A percentile compares a stretch with the other conserved stretches of the same genome.
phyloP scores from a whole-genome alignment of 148 eudicot genomes.

The Silene latifolia region DNA sequence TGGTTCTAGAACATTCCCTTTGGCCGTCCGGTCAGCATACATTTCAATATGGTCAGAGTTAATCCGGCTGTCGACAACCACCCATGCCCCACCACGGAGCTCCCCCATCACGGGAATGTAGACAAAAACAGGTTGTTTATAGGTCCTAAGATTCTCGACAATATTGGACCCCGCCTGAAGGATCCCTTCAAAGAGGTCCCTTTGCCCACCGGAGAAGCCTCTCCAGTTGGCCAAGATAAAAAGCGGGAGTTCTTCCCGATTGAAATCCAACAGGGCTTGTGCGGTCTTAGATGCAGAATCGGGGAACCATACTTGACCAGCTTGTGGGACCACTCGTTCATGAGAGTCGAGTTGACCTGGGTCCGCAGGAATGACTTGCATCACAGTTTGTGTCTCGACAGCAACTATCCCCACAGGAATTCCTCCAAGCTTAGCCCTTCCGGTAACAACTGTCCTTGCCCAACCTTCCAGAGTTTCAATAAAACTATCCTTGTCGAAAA shows the following conservation, averaged over 20 bases:
- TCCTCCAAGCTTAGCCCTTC: conserved; percentile 98
- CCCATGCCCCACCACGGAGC: conserved; percentile 99
- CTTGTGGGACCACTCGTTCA: conserved; percentile 98
- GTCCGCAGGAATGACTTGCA: conserved; percentile 96
- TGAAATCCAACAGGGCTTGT: conserved; percentile 97
- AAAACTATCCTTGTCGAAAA: conserved; percentile 85
- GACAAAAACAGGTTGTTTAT: conserved; percentile 82
- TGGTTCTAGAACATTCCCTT: conserved; percentile 95
- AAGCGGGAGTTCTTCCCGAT: conserved; percentile 89
- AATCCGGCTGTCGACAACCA: conserved; percentile 88
- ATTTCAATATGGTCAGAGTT: conserved; percentile 91
- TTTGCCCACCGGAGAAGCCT: conserved; percentile 97
- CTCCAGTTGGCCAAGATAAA: conserved; percentile 98
- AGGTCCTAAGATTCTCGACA: conserved; percentile 93
- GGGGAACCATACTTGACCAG: conserved; percentile 99
- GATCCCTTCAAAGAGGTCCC: conserved; percentile 97
- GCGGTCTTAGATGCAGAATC: conserved; percentile 98
- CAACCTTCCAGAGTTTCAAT: conserved; percentile 94
- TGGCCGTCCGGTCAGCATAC: conserved; percentile 92
- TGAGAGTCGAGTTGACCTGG: conserved; percentile 98
- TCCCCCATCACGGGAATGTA: conserved; percentile 94
- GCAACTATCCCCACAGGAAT: conserved; percentile 95
- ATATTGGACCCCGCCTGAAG: conserved; percentile 97
- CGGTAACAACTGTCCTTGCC: conserved; percentile 99
- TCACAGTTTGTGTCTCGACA: conserved; percentile 95